Evolutionary conservation across 2,329 filamentous ascomycete genomes (phyloP), one percentile per base, ranked within the genome.

Genomic region (Chaetomiaceae sp.): DNA sequence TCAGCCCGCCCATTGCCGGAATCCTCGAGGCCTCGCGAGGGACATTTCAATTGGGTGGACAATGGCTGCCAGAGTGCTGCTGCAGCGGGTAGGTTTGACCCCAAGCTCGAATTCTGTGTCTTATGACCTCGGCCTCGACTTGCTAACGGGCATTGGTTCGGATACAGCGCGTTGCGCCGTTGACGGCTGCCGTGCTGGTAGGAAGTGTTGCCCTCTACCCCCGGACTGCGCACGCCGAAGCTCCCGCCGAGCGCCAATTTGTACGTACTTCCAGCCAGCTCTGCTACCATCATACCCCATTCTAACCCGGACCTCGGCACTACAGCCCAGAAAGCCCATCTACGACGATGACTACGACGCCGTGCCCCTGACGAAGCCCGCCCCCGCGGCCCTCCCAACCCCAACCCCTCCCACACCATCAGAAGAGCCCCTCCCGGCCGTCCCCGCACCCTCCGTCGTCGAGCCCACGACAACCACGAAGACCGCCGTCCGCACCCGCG

Each of bases 331-430:
- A 68, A 88, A 87, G 70, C 86, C 89, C 60, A 94, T 95, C 73
- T 95, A 95, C 79, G 88, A 92, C 72, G 80, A 85, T 68, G 80
- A 85, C 68, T 73, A 76, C 68, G 79, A 85, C 68, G 66, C 71
- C 55, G 66, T 73, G 63, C 62, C 68, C 46, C 59, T 69, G 20
- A 38, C 62, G 57, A 67, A 68, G 61, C 61, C 66, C 59, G 59
- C 48, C 47, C 8, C 46, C 45, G 39, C 59, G 61, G 43, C 54
- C 46, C 29, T 54, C 62, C 39, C 59, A 51, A 45, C 64, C 63
- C 33, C 61, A 51, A 15, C 63, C 62, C 19, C 51, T 52, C 53
- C 67, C 1, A 45, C 66, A 43, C 54, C 65, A 49, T 51, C 61
- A 47, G 56, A 62, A 46, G 57, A 59, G 61, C 51, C 40, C 12